Conservation (phyloP, 1,284 basidiomycete genomes). For the Fistulina hepatica region DNA sequence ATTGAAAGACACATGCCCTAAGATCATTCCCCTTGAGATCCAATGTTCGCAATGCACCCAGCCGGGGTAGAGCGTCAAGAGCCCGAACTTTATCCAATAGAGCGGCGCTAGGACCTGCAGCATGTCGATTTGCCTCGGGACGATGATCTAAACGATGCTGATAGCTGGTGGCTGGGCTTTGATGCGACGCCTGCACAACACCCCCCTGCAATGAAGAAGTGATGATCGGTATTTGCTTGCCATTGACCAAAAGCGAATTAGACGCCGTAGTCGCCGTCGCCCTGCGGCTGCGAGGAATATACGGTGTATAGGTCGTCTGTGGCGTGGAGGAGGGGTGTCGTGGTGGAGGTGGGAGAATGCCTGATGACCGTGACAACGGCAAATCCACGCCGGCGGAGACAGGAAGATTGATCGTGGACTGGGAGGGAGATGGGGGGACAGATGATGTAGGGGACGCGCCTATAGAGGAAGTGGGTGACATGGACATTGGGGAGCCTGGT, state of each 20-base stretch:
- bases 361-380: conserved; percentile 15
- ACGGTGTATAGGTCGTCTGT: conserved; percentile 73
- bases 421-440: conserved; percentile 13
- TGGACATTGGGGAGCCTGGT: conserved; percentile 23
- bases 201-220: conserved; percentile 69
- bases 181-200: conserved; percentile 62
- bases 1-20: conserved; percentile 40
- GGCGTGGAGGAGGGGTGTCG: conserved; percentile 36
- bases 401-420: conserved; percentile 7
- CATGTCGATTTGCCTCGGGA: conserved; percentile 19
- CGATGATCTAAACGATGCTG: background rate
- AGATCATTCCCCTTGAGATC: conserved; percentile 92
- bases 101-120: conserved; percentile 59
- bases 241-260: conserved; percentile 44
- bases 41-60: conserved; percentile 80
- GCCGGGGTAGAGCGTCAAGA: conserved; percentile 71
- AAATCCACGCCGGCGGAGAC: background rate
- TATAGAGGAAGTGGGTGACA: conserved; percentile 24
- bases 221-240: conserved; percentile 57
- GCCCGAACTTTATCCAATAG: conserved; percentile 72
- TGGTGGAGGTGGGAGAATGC: conserved; percentile 47
- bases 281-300: conserved; percentile 47
- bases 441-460: conserved; percentile 28
- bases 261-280: conserved; percentile 23
- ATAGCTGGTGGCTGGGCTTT: conserved; percentile 17